Conservation (phyloP, 2,329 filamentous ascomycete species). For the Sporothrix brasiliensis region DNA sequence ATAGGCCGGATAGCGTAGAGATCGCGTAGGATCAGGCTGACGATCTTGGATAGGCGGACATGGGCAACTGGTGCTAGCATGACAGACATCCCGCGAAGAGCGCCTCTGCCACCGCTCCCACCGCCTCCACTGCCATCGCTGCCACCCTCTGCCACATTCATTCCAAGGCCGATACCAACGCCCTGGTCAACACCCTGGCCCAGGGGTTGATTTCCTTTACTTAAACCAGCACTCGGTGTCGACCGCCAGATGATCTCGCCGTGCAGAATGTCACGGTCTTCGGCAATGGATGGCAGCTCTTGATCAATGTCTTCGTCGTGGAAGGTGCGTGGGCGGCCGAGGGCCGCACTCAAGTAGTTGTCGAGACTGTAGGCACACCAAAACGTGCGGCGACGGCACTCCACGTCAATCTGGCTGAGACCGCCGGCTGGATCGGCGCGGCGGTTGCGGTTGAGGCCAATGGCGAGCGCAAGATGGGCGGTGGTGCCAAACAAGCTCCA, state of each 20-base stretch:
- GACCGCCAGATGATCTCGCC: not conserved
- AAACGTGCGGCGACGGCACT: conserved; percentile 54
- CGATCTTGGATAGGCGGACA: conserved; percentile 41
- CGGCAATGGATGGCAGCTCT: conserved; percentile 57
- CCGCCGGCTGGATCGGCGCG: conserved; percentile 36
- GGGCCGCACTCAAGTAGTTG: conserved; percentile 64
- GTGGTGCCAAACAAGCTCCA: conserved; percentile 52
- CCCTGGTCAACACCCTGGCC: not conserved
- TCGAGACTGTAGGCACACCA: conserved; percentile 68
- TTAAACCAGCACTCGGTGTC: not conserved
- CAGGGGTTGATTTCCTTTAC: not conserved
- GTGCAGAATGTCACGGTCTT: conserved; percentile 53
- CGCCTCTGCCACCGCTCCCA: not conserved
- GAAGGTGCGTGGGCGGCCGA: conserved; percentile 63
- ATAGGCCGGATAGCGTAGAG: conserved; percentile 46
- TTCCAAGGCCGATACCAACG: not conserved
- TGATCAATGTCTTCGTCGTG: conserved; percentile 69
- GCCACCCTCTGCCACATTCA: not conserved
- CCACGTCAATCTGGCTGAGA: conserved; percentile 44
- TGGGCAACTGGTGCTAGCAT: conserved; percentile 30
- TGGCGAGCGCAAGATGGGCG: conserved; percentile 45
- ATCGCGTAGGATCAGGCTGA: conserved; percentile 44
- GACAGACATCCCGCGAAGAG: conserved; percentile 24
- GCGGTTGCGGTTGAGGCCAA: conserved; percentile 48
- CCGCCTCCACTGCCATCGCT: not conserved